Evolutionary conservation across 169 alveolate genomes (phyloP).

Genomic region (Perkinsus marinus): DNA sequence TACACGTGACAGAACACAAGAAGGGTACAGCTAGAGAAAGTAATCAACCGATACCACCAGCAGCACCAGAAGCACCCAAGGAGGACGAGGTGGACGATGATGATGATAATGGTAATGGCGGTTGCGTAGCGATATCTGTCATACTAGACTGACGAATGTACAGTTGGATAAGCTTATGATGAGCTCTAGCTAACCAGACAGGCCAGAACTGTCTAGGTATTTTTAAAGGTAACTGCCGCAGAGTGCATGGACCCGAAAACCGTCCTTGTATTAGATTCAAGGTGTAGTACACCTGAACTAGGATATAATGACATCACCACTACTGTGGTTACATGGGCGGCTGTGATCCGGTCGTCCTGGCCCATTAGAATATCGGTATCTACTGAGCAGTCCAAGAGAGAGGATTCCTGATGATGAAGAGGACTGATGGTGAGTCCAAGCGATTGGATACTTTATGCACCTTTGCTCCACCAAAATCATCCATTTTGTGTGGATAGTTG

Average conservation of each 20-base stretch:
- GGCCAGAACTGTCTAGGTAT: not conserved
- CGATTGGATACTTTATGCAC: not conserved
- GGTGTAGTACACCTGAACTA: not conserved
- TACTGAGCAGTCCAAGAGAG: too few species aligned
- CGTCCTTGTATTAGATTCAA: not conserved
- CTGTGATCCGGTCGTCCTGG: too few species aligned
- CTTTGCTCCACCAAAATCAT: not conserved
- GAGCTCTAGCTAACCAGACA: not conserved
- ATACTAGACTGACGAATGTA: not conserved
- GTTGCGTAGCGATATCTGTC: not conserved
- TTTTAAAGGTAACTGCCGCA: not conserved
- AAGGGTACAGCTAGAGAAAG: not conserved
- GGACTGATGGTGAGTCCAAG: too few species aligned
- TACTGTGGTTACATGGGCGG: too few species aligned
- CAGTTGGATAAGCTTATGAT: not conserved
- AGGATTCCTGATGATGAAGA: too few species aligned
- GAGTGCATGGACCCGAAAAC: not conserved
- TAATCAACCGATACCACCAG: not conserved
- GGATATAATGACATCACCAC: not conserved
- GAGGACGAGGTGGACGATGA: too few species aligned
- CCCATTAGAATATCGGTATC: too few species aligned
- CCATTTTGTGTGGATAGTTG: not conserved
- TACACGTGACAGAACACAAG: not conserved
- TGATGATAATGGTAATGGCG: not conserved
- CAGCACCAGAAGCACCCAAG: too few species aligned